Base-by-base conservation (phyloP, 2,329 filamentous ascomycete species). In the Botrytis tulipae region DNA sequence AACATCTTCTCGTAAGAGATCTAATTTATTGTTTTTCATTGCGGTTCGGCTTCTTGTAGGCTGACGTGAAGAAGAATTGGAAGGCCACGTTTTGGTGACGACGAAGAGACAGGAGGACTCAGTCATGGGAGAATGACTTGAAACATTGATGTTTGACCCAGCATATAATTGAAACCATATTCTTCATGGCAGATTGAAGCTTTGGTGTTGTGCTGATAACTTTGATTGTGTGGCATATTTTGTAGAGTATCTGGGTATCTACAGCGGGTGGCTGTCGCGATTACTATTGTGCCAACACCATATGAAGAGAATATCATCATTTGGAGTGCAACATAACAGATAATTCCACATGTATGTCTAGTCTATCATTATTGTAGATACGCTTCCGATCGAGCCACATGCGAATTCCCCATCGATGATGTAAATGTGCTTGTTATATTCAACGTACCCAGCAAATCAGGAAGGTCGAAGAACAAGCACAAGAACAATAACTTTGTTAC, bases 11-110 rank as follows among this genome's bases (percentile, higher is more conserved):
- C 79, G 79, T 76, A 76, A 82, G 77, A 79, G 51, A 59, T 76
- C 57, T 77, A 16, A 12, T 80, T 80, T 69, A 57, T 60, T 60
- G 54, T 83, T 85, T 87, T 88, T 89, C 87, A 84, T 89, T 84
- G 81, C 83, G 80, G 72, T 80, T 29, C 82, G 81, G 77, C 82
- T 82, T 83, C 81, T 83, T 76, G 79, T 74, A 83, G 84, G 82
- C 78, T 82, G 83, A 80, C 82, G 83, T 82, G 84, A 87, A 82
- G 87, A 87, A 88, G 86, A 86, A 80, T 44, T 25, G 44, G 57
- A 32, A 5, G 20, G 37, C 7, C 20, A 22, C 63, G 12, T 29
- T 32, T 22, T 37, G 25, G 32, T 20, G 16, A 44, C 1, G 16
- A 35, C 16, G 25, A 35, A 40, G 22, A n/a, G 4, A 4, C 3